These are phyloP conservation scores for Chaetoceros muelleri DNA, from an alignment of 108 stramenopile genomes.

Conservation along the genomic window DNA sequence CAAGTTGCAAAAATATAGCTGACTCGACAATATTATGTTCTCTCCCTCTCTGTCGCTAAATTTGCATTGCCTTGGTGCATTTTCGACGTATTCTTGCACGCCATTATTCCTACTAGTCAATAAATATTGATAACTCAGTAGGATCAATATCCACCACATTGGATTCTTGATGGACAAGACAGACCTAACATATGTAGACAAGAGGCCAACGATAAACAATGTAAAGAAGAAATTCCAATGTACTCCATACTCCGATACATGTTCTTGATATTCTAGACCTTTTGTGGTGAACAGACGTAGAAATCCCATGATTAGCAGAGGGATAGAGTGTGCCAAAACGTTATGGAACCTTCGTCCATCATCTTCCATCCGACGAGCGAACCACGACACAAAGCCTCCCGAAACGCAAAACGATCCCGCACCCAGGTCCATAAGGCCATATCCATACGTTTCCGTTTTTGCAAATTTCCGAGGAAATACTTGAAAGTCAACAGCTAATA, in stretches of 20 bases:
- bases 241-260: conserved; percentile 95
- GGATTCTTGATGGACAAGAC: conserved; percentile 14
- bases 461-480: conserved; percentile 88
- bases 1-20: conserved; percentile 28
- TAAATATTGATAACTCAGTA: conserved; percentile 50
- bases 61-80: conserved; percentile 36
- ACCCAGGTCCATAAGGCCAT: conserved; percentile 95
- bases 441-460: conserved; percentile 87
- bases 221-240: conserved; percentile 99
- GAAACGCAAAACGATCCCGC: conserved; percentile 84
- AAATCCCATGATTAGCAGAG: conserved; percentile 52
- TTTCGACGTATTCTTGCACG: conserved; percentile 61
- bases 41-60: neutral
- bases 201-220: conserved; percentile 25
- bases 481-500: conserved; percentile 87
- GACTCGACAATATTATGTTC: neutral
- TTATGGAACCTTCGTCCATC: neutral
- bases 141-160: conserved; percentile 20
- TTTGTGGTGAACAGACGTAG: conserved; percentile 60
- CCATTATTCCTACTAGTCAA: conserved; percentile 25
- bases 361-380: neutral
- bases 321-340: conserved; percentile 31
- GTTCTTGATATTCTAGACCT: conserved; percentile 87
- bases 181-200: conserved; percentile 12
- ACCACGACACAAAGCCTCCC: conserved; percentile 49